A percentile compares a stretch with the other conserved stretches of the same genome.
These are phyloP conservation scores for Hypoxylon intermedium DNA, from an alignment of 495 filamentous ascomycete species.

Conservation along the genomic window DNA sequence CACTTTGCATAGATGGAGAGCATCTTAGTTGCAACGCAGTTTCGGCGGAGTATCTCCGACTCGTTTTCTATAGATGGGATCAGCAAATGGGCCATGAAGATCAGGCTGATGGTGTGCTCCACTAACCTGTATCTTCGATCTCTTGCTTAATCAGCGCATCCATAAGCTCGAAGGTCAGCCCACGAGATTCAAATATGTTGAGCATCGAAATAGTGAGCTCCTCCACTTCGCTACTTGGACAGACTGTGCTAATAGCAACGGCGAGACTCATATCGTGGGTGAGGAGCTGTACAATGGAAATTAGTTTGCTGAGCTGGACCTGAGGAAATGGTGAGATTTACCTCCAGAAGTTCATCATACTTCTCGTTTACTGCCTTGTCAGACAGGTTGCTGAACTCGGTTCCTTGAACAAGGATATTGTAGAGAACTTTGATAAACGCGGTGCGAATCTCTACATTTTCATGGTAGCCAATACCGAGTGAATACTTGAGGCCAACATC, in stretches of 20 bases:
- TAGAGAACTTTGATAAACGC: constrained; percentile 72
- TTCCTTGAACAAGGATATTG: constrained; percentile 71
- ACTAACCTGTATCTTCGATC: constrained; percentile 64
- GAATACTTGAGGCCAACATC: constrained; percentile 72
- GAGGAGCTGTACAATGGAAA: constrained; percentile 53
- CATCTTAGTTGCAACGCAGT: constrained; percentile 73
- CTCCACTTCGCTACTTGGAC: constrained; percentile 69
- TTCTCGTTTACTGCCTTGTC: constrained; percentile 70
- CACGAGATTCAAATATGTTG: constrained; percentile 71
- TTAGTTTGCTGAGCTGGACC: constrained; percentile 2
- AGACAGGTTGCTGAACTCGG: constrained; percentile 69
- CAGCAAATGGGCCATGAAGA: not conserved
- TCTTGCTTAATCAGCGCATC: constrained; percentile 71
- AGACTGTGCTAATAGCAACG: constrained; percentile 66
- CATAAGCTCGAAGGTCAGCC: constrained; percentile 64
- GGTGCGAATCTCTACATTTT: constrained; percentile 69
- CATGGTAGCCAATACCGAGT: constrained; percentile 69
- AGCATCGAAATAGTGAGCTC: constrained; percentile 69
- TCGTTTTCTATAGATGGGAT: constrained; percentile 59
- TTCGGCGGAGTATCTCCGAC: constrained; percentile 66
- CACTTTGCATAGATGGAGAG: constrained; percentile 71
- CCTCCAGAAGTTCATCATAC: constrained; percentile 67
- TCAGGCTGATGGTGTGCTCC: not conserved
- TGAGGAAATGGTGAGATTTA: constrained; percentile 33
- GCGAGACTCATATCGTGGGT: constrained; percentile 65